Percentiles rank a stretch among this genome's conserved stretches.
Evolutionary conservation across 805 yeast genomes (phyloP).

Genomic region (Vanderwaltozyma polyspora): DNA sequence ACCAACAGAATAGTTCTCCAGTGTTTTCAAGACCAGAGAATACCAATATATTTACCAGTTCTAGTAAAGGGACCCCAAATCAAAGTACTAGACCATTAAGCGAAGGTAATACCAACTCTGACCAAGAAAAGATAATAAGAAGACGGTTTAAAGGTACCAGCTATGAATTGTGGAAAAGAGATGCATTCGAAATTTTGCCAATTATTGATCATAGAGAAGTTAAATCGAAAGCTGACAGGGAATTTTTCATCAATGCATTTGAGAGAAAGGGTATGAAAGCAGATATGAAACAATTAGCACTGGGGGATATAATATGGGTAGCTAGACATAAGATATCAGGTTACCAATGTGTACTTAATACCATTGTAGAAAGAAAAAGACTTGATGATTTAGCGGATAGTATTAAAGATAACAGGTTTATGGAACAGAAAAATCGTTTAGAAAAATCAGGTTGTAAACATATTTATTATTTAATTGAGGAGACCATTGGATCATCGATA

Average conservation of each 20-base stretch:
- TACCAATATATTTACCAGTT: neutral
- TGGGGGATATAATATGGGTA: conserved; percentile 88
- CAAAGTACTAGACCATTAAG: neutral
- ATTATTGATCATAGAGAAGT: conserved; percentile 77
- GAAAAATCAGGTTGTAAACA: conserved; percentile 55
- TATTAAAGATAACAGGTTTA: conserved; percentile 78
- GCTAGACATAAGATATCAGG: conserved; percentile 53
- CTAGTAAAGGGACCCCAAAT: neutral
- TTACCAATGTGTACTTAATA: conserved; percentile 60
- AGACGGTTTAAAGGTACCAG: conserved; percentile 16
- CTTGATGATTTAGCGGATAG: conserved; percentile 75
- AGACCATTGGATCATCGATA: conserved; percentile 36
- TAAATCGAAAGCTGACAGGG: conserved; percentile 54
- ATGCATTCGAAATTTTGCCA: conserved; percentile 47
- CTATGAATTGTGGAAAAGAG: conserved; percentile 47
- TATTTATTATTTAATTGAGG: conserved; percentile 73
- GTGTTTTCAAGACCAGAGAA: neutral
- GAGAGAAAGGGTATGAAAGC: conserved; percentile 36
- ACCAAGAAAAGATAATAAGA: conserved; percentile 3
- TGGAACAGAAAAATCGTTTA: conserved; percentile 76
- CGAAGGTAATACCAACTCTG: neutral
- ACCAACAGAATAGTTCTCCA: conserved; percentile 1
- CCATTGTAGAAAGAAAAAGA: conserved; percentile 83
- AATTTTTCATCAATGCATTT: conserved; percentile 52
- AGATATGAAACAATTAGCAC: conserved; percentile 48